phyloP scores from a whole-genome alignment of 805 yeast genomes.

The Saturnispora gosingensis region DNA sequence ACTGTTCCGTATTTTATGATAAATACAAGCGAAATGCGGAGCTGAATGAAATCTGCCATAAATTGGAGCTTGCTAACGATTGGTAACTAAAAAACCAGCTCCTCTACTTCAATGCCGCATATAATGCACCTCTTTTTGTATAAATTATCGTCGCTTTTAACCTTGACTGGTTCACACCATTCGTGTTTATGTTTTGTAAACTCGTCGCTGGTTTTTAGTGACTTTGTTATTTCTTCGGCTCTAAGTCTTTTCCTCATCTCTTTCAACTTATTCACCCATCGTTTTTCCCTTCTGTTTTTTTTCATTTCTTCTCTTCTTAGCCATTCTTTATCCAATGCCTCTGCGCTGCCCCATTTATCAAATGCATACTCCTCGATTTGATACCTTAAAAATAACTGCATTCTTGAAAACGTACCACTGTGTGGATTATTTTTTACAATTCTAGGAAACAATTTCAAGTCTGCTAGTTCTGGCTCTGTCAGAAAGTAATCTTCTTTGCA shows the following conservation, averaged over 20 bases:
- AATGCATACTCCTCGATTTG: slow-evolving; percentile 93
- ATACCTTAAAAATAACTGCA: slow-evolving; percentile 84
- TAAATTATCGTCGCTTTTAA: slow-evolving; percentile 20
- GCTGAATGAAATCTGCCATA: slow-evolving; percentile 9
- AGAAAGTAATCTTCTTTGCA: slow-evolving; percentile 85
- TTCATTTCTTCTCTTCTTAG: slow-evolving; percentile 68
- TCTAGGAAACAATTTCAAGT: slow-evolving; percentile 55
- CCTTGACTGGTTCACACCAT: slow-evolving; percentile 51
- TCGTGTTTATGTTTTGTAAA: slow-evolving; percentile 58
- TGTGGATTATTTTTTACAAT: slow-evolving; percentile 93
- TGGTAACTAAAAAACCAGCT: slow-evolving; percentile 34
- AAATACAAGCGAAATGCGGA: slow-evolving; percentile 35
- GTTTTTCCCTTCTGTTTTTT: slow-evolving; percentile 64
- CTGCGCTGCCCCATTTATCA: slow-evolving; percentile 90
- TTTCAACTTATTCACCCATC: slow-evolving; percentile 64
- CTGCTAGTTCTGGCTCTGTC: slow-evolving; percentile 88
- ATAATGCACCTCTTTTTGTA: slow-evolving; percentile 57
- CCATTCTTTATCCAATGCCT: slow-evolving; percentile 88
- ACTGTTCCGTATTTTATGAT: slow-evolving; percentile 54
- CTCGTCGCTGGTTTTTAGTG: slow-evolving; percentile 45
- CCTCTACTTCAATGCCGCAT: slow-evolving; percentile 83
- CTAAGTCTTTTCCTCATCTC: slow-evolving; percentile 89
- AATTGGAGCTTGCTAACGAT: slow-evolving; percentile 14
- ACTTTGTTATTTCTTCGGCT: slow-evolving; percentile 80
- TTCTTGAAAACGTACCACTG: slow-evolving; percentile 74